Evolutionary conservation across 2,329 filamentous ascomycete genomes (phyloP), one percentile per base, ranked within the genome.

Genomic region (Ceratocystis lukuohia): DNA sequence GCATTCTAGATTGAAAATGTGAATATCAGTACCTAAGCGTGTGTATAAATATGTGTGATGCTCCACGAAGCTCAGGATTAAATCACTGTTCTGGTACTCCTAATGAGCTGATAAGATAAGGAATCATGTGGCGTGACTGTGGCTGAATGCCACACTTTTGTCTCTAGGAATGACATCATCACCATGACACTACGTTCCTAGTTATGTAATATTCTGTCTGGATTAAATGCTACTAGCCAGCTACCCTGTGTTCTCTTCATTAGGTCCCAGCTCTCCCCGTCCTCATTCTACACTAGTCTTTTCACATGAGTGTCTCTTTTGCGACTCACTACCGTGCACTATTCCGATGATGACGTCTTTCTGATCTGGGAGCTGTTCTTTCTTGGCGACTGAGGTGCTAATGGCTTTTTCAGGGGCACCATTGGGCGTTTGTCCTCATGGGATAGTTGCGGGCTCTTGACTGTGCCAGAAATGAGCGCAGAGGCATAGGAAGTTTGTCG

Each of bases 291-390:
- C n/a, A 7, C 20, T 12, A 10, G 17, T 8, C 48, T 53, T 28
- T 53, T 53, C 8, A 12, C 8, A 25, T 53, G 48, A 53, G 48
- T 25, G 48, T 20, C 48, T 53, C 48, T 53, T 53, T 53, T 53
- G 20, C 48, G 48, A 28, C 48, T 53, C 48, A 53, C 20, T 53
- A 53, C 48, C 48, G 48, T 53, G 20, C 48, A 53, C 48, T 28
- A 53, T 25, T 53, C 48, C 48, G 48, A 53, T 53, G 48, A 53
- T 53, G 48, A 53, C 8, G 48, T 53, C 48, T 53, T 53, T 25
- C 22, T 53, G 1, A 25, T 53, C 25, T 20, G 7, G 25, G 48
- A 53, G 20, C 15, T 53, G 22, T 25, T 53, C 20, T 53, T 53
- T 53, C 48, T 53, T 25, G 48, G 48, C 48, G 10, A 53, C 48